Base-by-base conservation (phyloP, 305 asterid species). In the Fraxinus velutina region DNA sequence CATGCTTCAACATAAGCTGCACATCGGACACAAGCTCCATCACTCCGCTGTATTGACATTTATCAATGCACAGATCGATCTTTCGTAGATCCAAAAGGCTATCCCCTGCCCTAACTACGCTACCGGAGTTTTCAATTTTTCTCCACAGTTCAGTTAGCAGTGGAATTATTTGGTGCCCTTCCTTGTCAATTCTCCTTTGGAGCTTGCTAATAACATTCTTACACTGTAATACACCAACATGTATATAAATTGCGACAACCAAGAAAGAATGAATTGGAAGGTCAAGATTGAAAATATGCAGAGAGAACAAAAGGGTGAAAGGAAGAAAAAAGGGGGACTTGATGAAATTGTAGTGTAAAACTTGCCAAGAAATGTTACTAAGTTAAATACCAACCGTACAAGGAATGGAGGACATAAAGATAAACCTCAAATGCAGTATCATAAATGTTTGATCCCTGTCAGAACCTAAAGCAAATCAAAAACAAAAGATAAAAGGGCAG, bases 81-180 rank as follows among this genome's bases (percentile, higher is more conserved):
- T 90, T 92, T 70, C 89, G 88, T 73, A 93, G 84, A 87, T 93
- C 92, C 88, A 94, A 85, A 82, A 90, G 82, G 88, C 78, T 88
- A 87, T 94, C 96, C 60, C 87, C 94, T 15, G 90, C 4, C 80
- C 89, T 90, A 75, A 87, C 87, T 83, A 82, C 36, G 36, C 84
- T 84, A 80, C 90, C 80, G 72, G 96, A 91, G 88, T 86, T 89
- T 79, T 90, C 97, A 57, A 89, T 87, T 89, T 91, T 93, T 86
- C 88, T 94, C 99, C 99, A 97, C 80, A 97, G 92, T 83, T 93
- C 97, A 78, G 93, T 93, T 77, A 97, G 91, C 90, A 88, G 83
- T 13, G 99, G 99, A 83, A 94, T 84, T 79, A 97, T 97, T 86
- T 92, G 95, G 81, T 89, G 93, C 60, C 99, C 99, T 88, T 93